Evolutionary conservation across 75 land plant genomes (phyloP).

Genomic region (Chamaecyparis obtusa): DNA sequence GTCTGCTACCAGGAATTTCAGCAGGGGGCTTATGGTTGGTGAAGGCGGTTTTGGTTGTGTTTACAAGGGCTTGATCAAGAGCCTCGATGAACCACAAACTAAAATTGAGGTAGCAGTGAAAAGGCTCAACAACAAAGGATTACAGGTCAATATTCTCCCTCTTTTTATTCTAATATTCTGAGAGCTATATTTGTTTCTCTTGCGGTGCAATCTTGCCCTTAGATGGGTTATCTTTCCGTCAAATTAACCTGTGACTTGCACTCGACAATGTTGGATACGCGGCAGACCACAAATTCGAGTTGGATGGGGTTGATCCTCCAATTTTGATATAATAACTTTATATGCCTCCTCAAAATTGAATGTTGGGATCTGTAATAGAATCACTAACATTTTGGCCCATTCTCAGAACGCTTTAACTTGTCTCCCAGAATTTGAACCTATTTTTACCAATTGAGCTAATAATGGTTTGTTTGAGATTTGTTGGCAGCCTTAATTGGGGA

Average conservation of each 20-base stretch:
- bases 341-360: not conserved
- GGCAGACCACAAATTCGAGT: no score
- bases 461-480: not conserved
- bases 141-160: slow-evolving; percentile 35
- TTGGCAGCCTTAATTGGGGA: not conserved
- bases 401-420: not conserved
- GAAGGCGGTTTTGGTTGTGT: slow-evolving; percentile 71
- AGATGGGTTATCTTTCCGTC: not conserved
- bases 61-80: slow-evolving; percentile 36
- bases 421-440: not conserved
- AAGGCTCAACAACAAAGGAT: slow-evolving; percentile 40
- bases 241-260: not conserved
- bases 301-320: not conserved
- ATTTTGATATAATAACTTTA: not conserved
- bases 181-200: not conserved
- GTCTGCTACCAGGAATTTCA: slow-evolving; percentile 46
- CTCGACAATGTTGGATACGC: not conserved
- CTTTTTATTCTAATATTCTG: not conserved
- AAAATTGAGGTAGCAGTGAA: slow-evolving; percentile 61
- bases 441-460: not conserved
- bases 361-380: not conserved
- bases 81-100: slow-evolving; percentile 22
- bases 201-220: not conserved
- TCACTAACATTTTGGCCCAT: not conserved
- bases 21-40: slow-evolving; percentile 36